A percentile compares a stretch with the other conserved stretches of the same genome.
Evolutionary conservation across 192 early-diverging fungal genomes (phyloP).

Genomic region (Dimargaris verticillata): DNA sequence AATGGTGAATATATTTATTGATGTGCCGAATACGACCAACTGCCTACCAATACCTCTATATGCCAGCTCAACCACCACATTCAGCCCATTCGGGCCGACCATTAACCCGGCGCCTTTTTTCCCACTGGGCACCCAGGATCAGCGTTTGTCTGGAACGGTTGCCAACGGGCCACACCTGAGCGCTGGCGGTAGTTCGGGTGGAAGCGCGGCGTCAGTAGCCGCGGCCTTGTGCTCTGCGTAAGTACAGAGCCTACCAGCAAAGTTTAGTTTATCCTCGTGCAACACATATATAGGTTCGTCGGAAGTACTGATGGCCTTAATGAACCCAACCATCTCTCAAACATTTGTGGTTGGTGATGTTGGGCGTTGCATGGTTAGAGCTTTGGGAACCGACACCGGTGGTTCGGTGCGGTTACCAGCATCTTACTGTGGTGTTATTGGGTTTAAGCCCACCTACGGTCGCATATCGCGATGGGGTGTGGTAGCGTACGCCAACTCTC

Average conservation of each 20-base stretch:
- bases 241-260: constrained; percentile 13
- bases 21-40: no score
- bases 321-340: no score
- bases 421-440: constrained; percentile 81
- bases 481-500: constrained; percentile 66
- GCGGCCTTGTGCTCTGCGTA: constrained; percentile 58
- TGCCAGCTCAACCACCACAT: constrained; percentile 15
- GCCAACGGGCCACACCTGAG: not conserved
- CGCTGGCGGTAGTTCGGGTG: constrained; percentile 84
- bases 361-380: constrained; percentile 22
- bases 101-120: constrained; percentile 16
- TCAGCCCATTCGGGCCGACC: constrained; percentile 20
- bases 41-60: no score
- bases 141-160: not conserved
- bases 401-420: constrained; percentile 88
- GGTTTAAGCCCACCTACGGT: constrained; percentile 88
- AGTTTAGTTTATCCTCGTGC: no score
- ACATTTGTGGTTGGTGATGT: no score
- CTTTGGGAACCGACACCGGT: constrained; percentile 86
- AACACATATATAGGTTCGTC: no score
- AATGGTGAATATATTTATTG: no score
- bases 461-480: constrained; percentile 69
- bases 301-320: no score
- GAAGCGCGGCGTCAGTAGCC: constrained; percentile 80
- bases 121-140: not conserved